These are phyloP conservation scores for Lachancea sp. DNA, from an alignment of 805 yeast genomes.

Conservation along the genomic window DNA sequence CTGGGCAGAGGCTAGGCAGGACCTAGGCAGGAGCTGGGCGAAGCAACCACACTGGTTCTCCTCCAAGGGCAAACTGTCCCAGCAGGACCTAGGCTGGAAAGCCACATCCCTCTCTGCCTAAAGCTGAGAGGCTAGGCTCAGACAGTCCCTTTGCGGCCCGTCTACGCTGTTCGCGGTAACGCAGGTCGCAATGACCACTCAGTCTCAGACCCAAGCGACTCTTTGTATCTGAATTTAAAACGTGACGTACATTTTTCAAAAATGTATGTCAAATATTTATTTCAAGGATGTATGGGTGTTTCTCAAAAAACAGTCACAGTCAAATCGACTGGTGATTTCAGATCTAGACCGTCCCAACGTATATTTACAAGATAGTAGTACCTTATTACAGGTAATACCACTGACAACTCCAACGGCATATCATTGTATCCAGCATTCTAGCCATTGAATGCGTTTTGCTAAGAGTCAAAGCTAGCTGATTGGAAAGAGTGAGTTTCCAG, in stretches of 20 bases:
- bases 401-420: too few species aligned
- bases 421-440: too few species aligned
- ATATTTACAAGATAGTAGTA: not conserved
- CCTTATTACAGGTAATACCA: not conserved
- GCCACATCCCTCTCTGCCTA: not conserved
- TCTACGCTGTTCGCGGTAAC: too few species aligned
- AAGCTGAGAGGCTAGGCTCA: not conserved
- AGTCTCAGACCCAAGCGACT: slow-evolving; percentile 1
- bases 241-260: not conserved
- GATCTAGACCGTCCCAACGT: not conserved
- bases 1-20: not conserved
- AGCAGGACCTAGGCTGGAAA: too few species aligned
- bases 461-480: too few species aligned
- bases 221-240: not conserved
- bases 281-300: slow-evolving; percentile 1
- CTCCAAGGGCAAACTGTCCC: too few species aligned
- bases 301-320: not conserved
- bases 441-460: too few species aligned
- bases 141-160: too few species aligned
- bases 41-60: not conserved
- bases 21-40: not conserved
- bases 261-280: not conserved
- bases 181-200: too few species aligned
- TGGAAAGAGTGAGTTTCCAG: too few species aligned
- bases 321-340: not conserved